These are phyloP conservation scores for Rutidosis leptorrhynchoides DNA, from an alignment of 129 eudicot species.

Conservation along the genomic window DNA sequence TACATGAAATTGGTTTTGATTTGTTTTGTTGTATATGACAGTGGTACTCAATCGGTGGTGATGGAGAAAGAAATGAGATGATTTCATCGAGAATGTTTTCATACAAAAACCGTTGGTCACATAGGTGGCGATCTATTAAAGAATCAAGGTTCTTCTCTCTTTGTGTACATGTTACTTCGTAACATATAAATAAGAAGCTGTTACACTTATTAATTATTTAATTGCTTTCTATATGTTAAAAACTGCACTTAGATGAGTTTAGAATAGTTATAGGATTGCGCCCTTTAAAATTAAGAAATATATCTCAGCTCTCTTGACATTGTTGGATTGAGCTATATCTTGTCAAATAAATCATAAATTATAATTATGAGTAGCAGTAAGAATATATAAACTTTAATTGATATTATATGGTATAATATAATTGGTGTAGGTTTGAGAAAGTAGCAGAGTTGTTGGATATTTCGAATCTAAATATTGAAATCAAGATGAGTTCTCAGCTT, in stretches of 20 bases:
- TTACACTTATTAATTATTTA: no score
- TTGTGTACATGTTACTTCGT: no score
- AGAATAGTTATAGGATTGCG: no score
- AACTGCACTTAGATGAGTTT: no score
- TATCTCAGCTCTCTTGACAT: no score
- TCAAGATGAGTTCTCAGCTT: slow-evolving; percentile 7
- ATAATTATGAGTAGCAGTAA: no score
- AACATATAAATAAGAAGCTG: no score
- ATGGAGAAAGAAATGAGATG: slow-evolving; percentile 22
- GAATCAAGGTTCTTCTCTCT: slow-evolving; percentile 1
- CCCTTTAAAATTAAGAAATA: no score
- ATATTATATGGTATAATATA: neutral
- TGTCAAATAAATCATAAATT: no score
- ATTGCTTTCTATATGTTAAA: no score
- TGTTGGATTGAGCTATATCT: no score
- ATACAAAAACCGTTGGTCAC: slow-evolving; percentile 12
- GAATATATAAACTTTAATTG: no score
- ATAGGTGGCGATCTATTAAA: slow-evolving; percentile 13
- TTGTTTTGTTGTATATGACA: neutral
- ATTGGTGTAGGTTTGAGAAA: slow-evolving; percentile 6
- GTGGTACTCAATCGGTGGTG: neutral
- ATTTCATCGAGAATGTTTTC: slow-evolving; percentile 6
- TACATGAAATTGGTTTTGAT: neutral
- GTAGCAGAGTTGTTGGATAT: slow-evolving; percentile 1
- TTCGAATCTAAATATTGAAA: slow-evolving; percentile 5